Percentiles rank a stretch among this genome's conserved stretches.
These are phyloP conservation scores for Lactifluus hygrophoroides DNA, from an alignment of 768 basidiomycete species.

Conservation along the genomic window DNA sequence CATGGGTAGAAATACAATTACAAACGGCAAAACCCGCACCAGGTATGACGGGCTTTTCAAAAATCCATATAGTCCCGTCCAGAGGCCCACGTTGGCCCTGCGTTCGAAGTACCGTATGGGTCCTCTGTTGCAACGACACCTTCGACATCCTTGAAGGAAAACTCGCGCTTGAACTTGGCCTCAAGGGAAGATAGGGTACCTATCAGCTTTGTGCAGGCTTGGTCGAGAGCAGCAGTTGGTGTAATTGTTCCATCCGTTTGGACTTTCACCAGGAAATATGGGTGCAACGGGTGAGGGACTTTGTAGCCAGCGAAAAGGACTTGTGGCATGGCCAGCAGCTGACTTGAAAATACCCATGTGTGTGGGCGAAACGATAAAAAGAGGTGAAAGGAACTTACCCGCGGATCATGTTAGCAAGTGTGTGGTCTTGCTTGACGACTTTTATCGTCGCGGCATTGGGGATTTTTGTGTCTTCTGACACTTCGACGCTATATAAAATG, in stretches of 20 bases:
- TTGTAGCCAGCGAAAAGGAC: conserved; percentile 97
- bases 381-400: conserved; percentile 47
- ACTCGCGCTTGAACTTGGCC: conserved; percentile 74
- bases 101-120: conserved; percentile 25
- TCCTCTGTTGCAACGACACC: conserved; percentile 28
- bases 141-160: conserved; percentile 69
- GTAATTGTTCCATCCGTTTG: conserved; percentile 88
- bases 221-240: conserved; percentile 74
- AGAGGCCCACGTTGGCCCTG: conserved; percentile 19
- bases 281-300: conserved; percentile 93
- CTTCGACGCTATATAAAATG: conserved; percentile 57
- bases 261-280: conserved; percentile 89
- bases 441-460: conserved; percentile 96
- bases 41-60: not conserved
- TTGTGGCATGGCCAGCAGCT: conserved; percentile 80
- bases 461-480: conserved; percentile 94
- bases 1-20: conserved; percentile 8
- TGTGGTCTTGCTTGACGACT: conserved; percentile 95
- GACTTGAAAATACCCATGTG: conserved; percentile 37
- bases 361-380: not conserved
- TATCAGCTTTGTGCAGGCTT: conserved; percentile 78
- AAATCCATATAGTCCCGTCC: conserved; percentile 26
- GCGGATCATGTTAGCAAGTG: conserved; percentile 92
- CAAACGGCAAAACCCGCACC: not conserved
- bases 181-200: conserved; percentile 50